Evolutionary conservation across 2,329 filamentous ascomycete species (phyloP).

Genomic region (Cladophialophora psammophila): DNA sequence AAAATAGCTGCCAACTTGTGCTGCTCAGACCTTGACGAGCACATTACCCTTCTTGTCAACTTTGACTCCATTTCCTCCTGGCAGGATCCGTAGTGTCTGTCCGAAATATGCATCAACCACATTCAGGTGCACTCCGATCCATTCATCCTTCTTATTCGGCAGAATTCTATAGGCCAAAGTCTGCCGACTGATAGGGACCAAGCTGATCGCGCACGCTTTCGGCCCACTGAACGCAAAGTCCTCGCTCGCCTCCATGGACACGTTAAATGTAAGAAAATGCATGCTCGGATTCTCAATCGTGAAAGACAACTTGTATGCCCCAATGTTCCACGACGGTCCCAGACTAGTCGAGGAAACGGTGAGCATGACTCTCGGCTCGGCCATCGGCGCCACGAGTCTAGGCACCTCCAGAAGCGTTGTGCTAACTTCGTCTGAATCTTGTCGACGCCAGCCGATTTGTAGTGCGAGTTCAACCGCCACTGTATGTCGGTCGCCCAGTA

Average conservation of each 20-base stretch:
- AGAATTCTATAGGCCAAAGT: constrained; percentile 77
- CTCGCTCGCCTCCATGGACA: constrained; percentile 90
- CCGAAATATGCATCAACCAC: constrained; percentile 93
- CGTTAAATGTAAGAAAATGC: constrained; percentile 91
- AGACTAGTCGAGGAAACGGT: constrained; percentile 16
- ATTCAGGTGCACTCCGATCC: constrained; percentile 75
- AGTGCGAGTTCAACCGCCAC: constrained; percentile 78
- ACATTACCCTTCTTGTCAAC: constrained; percentile 58
- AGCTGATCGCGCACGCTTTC: constrained; percentile 79
- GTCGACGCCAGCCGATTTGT: constrained; percentile 77
- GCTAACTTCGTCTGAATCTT: constrained; percentile 55
- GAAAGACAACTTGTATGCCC: constrained; percentile 52
- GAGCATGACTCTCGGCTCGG: constrained; percentile 81
- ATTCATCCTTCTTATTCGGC: constrained; percentile 63
- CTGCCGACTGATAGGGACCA: constrained; percentile 81
- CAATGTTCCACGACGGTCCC: not conserved
- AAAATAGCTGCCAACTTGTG: not conserved
- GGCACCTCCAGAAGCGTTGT: constrained; percentile 77
- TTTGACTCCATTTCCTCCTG: constrained; percentile 71
- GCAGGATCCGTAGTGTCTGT: constrained; percentile 81
- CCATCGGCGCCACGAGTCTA: constrained; percentile 78
- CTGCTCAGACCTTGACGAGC: constrained; percentile 30
- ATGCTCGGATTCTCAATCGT: constrained; percentile 92
- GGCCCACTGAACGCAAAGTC: constrained; percentile 91
- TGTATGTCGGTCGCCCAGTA: constrained; percentile 81